A percentile compares a stretch with the other conserved stretches of the same genome.
phyloP scores from a whole-genome alignment of 306 rosid genomes.

The Dryas alaskensis region DNA sequence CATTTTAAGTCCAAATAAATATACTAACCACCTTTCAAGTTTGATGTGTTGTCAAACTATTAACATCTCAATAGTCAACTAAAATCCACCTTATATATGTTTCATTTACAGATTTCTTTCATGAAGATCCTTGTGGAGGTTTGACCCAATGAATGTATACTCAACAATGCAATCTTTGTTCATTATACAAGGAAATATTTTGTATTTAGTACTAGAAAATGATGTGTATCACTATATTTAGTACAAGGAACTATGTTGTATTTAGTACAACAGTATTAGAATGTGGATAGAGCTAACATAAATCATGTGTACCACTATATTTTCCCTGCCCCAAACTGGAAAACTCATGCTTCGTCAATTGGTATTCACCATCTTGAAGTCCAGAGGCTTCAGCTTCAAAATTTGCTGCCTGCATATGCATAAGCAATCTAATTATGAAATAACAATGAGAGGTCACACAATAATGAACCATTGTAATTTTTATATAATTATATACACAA shows the following conservation, averaged over 20 bases:
- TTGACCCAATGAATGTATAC: conserved; percentile 2
- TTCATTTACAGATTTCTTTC: background rate
- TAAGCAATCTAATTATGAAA: conserved; percentile 2
- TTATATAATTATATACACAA: background rate
- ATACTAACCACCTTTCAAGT: background rate
- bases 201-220: background rate
- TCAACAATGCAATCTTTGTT: background rate
- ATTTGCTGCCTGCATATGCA: conserved; percentile 75
- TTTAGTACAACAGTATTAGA: background rate
- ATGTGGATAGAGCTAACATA: conserved; percentile 24
- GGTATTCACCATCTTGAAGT: conserved; percentile 69
- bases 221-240: conserved; percentile 73
- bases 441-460: background rate
- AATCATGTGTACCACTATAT: conserved; percentile 64
- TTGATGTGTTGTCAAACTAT: background rate
- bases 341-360: conserved; percentile 72
- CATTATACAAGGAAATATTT: background rate
- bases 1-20: background rate
- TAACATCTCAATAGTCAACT: background rate
- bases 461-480: background rate
- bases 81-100: too few species aligned
- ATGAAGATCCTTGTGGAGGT: background rate
- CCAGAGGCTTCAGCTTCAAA: conserved; percentile 80
- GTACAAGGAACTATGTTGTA: background rate
- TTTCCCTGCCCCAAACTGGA: conserved; percentile 78